Evolutionary conservation across 306 rosid genomes (phyloP).

Genomic region (Begonia peltatifolia): DNA sequence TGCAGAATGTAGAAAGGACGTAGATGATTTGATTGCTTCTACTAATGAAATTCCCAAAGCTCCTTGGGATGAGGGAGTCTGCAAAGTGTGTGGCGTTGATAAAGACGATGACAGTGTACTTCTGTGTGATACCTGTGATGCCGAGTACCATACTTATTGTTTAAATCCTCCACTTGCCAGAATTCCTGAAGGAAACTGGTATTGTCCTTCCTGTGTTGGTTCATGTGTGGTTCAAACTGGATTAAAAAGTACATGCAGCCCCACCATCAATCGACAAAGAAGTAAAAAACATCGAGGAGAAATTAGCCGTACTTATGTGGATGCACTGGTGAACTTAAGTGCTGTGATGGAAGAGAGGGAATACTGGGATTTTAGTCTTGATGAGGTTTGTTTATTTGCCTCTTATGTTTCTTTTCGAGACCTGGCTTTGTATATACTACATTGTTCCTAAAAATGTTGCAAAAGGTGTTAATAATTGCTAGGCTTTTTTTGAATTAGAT

Average conservation of each 20-base stretch:
- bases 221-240: constrained; percentile 41
- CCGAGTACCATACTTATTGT: constrained; percentile 98
- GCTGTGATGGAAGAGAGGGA: constrained; percentile 75
- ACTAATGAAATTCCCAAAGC: constrained; percentile 77
- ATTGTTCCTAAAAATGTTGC: no score
- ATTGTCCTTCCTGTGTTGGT: constrained; percentile 89
- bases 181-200: constrained; percentile 99
- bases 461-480: no score
- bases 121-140: constrained; percentile 92
- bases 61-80: constrained; percentile 99
- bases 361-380: constrained; percentile 65
- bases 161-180: constrained; percentile 96
- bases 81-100: constrained; percentile 98
- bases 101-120: constrained; percentile 98
- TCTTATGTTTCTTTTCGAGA: no score
- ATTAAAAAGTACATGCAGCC: constrained; percentile 14
- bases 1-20: constrained; percentile 55
- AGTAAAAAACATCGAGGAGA: constrained; percentile 66
- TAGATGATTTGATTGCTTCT: constrained; percentile 41
- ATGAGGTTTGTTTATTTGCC: constrained; percentile 51
- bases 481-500: no score
- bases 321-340: constrained; percentile 51
- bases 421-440: no score
- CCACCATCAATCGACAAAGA: constrained; percentile 24
- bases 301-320: constrained; percentile 49